Conservation (phyloP, 2,329 filamentous ascomycete genomes). For the Ophiostoma ulmi region DNA sequence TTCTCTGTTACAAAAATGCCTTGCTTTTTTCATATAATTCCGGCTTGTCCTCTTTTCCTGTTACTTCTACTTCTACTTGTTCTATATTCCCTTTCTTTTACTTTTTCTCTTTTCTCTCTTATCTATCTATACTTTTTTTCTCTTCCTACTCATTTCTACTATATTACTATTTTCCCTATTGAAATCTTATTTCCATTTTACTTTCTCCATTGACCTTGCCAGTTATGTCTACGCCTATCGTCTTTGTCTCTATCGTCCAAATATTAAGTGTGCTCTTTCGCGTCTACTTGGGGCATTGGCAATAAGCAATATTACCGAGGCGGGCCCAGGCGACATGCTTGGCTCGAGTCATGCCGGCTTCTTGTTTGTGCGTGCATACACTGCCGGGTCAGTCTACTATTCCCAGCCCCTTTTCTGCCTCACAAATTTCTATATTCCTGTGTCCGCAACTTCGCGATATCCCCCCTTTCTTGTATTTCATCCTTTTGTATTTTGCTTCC, state of each 20-base stretch:
- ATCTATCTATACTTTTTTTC: not conserved
- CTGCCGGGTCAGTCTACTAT: not conserved
- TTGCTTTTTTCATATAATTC: constrained; percentile 15
- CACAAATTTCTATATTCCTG: not conserved
- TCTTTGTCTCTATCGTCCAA: not conserved
- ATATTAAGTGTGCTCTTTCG: not conserved
- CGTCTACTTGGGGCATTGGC: not conserved
- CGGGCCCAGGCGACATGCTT: not conserved
- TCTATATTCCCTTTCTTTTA: constrained; percentile 22
- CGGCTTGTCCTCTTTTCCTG: not conserved
- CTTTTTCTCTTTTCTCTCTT: not conserved
- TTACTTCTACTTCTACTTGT: constrained; percentile 14
- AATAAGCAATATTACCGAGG: not conserved
- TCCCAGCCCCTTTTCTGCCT: not conserved
- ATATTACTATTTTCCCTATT: constrained; percentile 3
- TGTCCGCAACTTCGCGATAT: not conserved
- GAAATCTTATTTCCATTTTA: not conserved
- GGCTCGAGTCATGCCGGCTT: not conserved
- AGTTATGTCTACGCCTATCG: not conserved
- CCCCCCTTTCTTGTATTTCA: not conserved
- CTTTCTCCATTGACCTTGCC: not conserved
- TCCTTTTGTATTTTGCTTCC: no score
- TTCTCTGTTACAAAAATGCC: constrained; percentile 12
- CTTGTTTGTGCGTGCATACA: not conserved
- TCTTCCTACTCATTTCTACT: not conserved